Evolutionary conservation across 2,329 filamentous ascomycete genomes (phyloP), one percentile per base, ranked within the genome.

Genomic region (Aspergillus vadensis): DNA sequence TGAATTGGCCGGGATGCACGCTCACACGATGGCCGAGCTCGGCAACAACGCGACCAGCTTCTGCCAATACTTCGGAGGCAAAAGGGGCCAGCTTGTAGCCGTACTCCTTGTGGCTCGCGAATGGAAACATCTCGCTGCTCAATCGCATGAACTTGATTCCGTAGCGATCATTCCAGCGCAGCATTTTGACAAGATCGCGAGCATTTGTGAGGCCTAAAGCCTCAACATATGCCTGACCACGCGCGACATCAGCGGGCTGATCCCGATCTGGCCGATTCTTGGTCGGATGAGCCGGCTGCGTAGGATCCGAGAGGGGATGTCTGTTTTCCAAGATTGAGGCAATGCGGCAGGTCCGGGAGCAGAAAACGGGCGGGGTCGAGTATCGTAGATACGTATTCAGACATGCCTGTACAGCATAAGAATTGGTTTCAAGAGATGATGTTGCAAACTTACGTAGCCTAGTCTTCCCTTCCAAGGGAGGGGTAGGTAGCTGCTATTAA

Each of bases 121-220:
- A 97, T 0, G 94, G 94, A 65, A 98, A 98, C 91, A 97, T 97
- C 68, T 97, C 94, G 57, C 91, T 96, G 67, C 91, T 96, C 19
- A 98, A 81, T 1, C 94, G 86, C 85, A 98, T 86, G 74, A 98
- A 97, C 67, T 88, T 93, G 77, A 98, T 98, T 41, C 89, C 88
- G 65, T 94, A 97, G 67, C 87, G 90, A 65, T 96, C 89, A 71
- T 98, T 97, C 94, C 94, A 98, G 1, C 87, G 85, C 8, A 97
- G 71, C 86, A 97, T 91, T 75, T 96, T 96, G 59, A 84, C 79
- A 32, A 97, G 86, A 68, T 98, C 94, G 43, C 86, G 83, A 1
- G 91, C 90, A 74, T 98, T 98, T 15, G 90, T 86, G 10, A 97
- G 75, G 0, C 92, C 91, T 2, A 98, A 75, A 0, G 85, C 82